Conservation (phyloP, 2,329 filamentous ascomycete species). For the Stromatinia cepivora region DNA sequence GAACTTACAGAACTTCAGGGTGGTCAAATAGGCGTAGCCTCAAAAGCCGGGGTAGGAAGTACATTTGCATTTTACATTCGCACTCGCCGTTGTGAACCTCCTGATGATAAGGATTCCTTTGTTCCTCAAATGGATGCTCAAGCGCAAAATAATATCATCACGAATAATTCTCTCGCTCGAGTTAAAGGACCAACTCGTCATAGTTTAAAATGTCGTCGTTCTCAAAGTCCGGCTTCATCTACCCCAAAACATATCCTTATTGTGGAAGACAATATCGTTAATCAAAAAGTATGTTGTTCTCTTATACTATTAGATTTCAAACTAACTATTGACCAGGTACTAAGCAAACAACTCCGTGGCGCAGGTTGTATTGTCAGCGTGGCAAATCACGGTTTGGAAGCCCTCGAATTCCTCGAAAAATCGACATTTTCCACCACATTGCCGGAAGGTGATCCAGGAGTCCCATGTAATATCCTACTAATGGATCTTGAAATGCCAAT, state of each 20-base stretch:
- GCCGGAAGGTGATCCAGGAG: slow-evolving; percentile 25
- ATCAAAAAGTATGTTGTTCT: slow-evolving; percentile 35
- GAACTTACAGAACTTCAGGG: slow-evolving; percentile 79
- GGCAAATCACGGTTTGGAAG: slow-evolving; percentile 58
- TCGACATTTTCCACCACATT: slow-evolving; percentile 31
- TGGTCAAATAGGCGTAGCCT: slow-evolving; percentile 74
- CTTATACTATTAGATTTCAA: background rate
- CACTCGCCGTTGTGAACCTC: slow-evolving; percentile 26
- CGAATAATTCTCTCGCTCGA: slow-evolving; percentile 15
- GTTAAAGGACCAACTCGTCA: slow-evolving; percentile 10
- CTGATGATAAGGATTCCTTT: slow-evolving; percentile 1
- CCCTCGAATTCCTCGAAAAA: slow-evolving; percentile 45
- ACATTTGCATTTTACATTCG: slow-evolving; percentile 74
- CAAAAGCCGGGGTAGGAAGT: slow-evolving; percentile 67
- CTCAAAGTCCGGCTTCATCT: slow-evolving; percentile 9
- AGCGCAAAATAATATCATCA: slow-evolving; percentile 12
- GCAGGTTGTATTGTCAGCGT: slow-evolving; percentile 47
- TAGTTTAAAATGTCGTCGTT: background rate
- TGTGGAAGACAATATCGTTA: slow-evolving; percentile 62
- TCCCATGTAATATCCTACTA: slow-evolving; percentile 60
- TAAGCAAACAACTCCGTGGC: slow-evolving; percentile 51
- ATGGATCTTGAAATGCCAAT: slow-evolving; percentile 79
- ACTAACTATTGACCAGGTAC: slow-evolving; percentile 47
- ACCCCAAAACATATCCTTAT: slow-evolving; percentile 47
- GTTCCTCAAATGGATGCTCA: slow-evolving; percentile 14